Conservation (phyloP, 1,139 yeast genomes). For the Neolecta irregularis region DNA sequence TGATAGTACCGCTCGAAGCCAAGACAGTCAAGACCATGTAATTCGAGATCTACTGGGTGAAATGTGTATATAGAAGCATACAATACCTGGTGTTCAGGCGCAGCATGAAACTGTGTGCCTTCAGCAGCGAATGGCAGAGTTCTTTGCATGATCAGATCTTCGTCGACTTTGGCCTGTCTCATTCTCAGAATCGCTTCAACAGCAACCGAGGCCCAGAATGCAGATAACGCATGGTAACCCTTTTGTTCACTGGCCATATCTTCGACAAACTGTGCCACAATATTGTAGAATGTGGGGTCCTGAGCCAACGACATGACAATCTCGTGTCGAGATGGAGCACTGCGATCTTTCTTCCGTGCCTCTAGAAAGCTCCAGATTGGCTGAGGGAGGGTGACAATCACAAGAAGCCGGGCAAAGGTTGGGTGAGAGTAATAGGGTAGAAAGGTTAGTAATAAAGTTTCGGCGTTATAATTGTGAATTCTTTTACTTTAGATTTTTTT, state of each 20-base stretch:
- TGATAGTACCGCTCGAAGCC: slow-evolving; percentile 54
- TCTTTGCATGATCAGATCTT: slow-evolving; percentile 28
- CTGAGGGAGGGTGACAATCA: slow-evolving; percentile 43
- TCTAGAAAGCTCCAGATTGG: slow-evolving; percentile 66
- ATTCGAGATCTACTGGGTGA: slow-evolving; percentile 38
- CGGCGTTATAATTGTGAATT: slow-evolving; percentile 67
- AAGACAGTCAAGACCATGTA: slow-evolving; percentile 70
- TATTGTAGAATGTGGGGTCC: slow-evolving; percentile 50
- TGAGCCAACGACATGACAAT: slow-evolving; percentile 49
- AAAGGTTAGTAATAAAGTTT: slow-evolving; percentile 48
- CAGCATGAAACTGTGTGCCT: slow-evolving; percentile 21
- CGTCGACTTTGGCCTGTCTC: slow-evolving; percentile 24
- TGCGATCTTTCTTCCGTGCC: slow-evolving; percentile 50
- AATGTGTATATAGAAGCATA: neutral
- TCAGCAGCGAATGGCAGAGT: slow-evolving; percentile 32
- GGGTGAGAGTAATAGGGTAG: slow-evolving; percentile 66
- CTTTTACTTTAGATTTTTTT: slow-evolving; percentile 10
- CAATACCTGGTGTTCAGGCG: slow-evolving; percentile 41
- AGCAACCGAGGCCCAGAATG: slow-evolving; percentile 64
- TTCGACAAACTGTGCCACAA: slow-evolving; percentile 46
- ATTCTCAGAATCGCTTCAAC: slow-evolving; percentile 46
- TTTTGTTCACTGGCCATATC: slow-evolving; percentile 32
- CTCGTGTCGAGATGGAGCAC: slow-evolving; percentile 51
- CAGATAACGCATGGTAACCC: slow-evolving; percentile 49
- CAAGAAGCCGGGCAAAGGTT: slow-evolving; percentile 57